phyloP scores from a whole-genome alignment of 176 grass and related monocot species.

The Elaeis guineensis region DNA sequence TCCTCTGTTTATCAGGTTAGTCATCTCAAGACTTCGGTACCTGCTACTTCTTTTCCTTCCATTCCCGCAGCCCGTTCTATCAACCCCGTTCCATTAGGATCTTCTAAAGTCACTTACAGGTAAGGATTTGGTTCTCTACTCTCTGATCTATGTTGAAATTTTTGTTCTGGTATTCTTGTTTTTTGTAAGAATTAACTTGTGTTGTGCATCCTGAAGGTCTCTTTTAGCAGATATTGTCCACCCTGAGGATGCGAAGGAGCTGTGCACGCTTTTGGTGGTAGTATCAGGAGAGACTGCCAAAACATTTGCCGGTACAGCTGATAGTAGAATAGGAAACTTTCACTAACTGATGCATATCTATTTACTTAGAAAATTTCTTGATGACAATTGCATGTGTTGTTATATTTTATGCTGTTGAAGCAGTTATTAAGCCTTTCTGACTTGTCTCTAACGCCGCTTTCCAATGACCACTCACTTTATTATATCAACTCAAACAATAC shows the following conservation, averaged over 20 bases:
- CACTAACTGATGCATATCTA: no score
- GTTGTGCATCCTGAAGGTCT: constrained; percentile 12
- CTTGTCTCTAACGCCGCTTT: no score
- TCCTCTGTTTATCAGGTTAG: constrained; percentile 5
- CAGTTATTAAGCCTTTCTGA: no score
- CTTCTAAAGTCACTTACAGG: constrained; percentile 27
- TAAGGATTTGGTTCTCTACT: background rate
- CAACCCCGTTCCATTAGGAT: background rate
- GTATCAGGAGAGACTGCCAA: constrained; percentile 17
- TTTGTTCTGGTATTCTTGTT: background rate
- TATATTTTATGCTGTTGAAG: no score
- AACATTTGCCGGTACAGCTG: constrained; percentile 19
- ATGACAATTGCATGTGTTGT: no score
- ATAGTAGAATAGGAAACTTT: no score
- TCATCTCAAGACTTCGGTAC: constrained; percentile 9
- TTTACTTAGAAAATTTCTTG: no score
- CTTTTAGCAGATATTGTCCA: constrained; percentile 28
- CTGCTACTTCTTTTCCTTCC: constrained; percentile 3
- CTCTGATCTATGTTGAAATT: background rate
- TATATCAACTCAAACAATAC: no score
- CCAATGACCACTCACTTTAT: no score
- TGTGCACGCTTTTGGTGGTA: constrained; percentile 27
- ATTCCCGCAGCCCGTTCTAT: constrained; percentile 12
- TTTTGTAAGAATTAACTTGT: background rate
- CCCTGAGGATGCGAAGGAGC: constrained; percentile 17